A percentile compares a stretch with the other conserved stretches of the same genome.
These are phyloP conservation scores for Silene conica DNA, from an alignment of 148 eudicot genomes.

Conservation along the genomic window DNA sequence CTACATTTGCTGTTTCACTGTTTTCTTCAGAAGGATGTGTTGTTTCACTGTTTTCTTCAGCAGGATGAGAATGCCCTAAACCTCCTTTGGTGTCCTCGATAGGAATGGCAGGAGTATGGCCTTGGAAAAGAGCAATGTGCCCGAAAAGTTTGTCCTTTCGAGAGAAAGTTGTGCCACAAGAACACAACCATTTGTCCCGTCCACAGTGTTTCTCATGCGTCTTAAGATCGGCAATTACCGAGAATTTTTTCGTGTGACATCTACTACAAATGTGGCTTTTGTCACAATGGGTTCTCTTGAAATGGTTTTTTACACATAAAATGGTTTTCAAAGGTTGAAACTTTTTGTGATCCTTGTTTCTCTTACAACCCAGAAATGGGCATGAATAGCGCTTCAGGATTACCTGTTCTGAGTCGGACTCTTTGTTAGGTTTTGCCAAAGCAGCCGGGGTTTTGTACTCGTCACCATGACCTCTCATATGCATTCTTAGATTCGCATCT, in stretches of 20 bases:
- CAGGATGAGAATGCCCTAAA: conserved; percentile 35
- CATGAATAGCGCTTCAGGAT: conserved; percentile 87
- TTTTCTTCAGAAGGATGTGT: conserved; percentile 29
- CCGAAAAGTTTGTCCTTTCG: conserved; percentile 97
- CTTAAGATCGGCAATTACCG: conserved; percentile 92
- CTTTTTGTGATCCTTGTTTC: conserved; percentile 88
- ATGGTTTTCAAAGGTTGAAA: conserved; percentile 92
- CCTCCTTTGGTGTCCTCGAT: conserved; percentile 58
- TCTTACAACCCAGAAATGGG: conserved; percentile 80
- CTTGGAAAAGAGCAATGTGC: conserved; percentile 90
- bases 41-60: conserved; percentile 20
- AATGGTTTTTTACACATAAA: conserved; percentile 89
- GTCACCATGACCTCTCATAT: conserved; percentile 96
- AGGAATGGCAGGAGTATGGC: conserved; percentile 92
- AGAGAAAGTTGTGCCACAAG: conserved; percentile 95
- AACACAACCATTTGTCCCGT: conserved; percentile 90
- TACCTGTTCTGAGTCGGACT: conserved; percentile 53
- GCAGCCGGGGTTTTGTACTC: conserved; percentile 92
- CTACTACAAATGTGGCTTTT: conserved; percentile 87
- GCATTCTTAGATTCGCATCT: conserved; percentile 95
- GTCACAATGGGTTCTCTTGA: conserved; percentile 94
- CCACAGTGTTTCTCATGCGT: conserved; percentile 99
- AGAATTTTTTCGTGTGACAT: conserved; percentile 84
- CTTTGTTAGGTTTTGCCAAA: conserved; percentile 86
- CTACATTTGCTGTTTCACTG: neutral